Percentiles rank a stretch among this genome's conserved stretches.
phyloP scores from a whole-genome alignment of 371 early-diverging fungal species.

The Mortierella sp. region DNA sequence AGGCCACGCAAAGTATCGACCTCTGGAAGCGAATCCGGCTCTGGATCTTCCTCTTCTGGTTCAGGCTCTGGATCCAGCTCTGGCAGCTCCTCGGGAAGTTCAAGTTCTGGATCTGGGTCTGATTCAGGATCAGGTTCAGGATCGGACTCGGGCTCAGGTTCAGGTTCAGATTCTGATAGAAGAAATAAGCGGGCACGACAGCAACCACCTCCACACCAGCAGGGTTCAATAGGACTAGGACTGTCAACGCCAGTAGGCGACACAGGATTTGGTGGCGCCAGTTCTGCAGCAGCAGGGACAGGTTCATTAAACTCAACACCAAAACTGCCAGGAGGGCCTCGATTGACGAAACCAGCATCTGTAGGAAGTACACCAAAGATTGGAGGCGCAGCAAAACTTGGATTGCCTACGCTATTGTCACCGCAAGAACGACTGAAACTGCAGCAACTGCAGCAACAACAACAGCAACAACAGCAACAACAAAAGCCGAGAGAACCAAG shows the following conservation, averaged over 20 bases:
- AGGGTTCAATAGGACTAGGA: constrained; percentile 45
- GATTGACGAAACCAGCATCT: constrained; percentile 30
- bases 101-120: constrained; percentile 49
- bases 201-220: constrained; percentile 10
- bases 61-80: constrained; percentile 52
- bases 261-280: constrained; percentile 10
- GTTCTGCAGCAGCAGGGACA: not conserved
- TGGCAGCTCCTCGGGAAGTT: constrained; percentile 52
- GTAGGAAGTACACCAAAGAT: constrained; percentile 45
- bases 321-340: constrained; percentile 13
- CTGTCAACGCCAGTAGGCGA: constrained; percentile 38
- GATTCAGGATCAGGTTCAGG: constrained; percentile 48
- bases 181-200: constrained; percentile 11
- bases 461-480: constrained; percentile 32
- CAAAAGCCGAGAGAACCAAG: constrained; percentile 4
- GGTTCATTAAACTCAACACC: constrained; percentile 25
- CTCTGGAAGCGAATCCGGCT: constrained; percentile 48
- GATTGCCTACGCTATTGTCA: constrained; percentile 27
- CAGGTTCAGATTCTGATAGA: constrained; percentile 30
- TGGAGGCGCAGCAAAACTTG: constrained; percentile 14
- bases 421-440: constrained; percentile 39
- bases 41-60: constrained; percentile 43
- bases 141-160: constrained; percentile 31
- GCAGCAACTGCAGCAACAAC: constrained; percentile 37
- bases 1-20: constrained; percentile 36